phyloP scores from a whole-genome alignment of 139 green algal genomes.

The Pseudopediastrum boryanum region DNA sequence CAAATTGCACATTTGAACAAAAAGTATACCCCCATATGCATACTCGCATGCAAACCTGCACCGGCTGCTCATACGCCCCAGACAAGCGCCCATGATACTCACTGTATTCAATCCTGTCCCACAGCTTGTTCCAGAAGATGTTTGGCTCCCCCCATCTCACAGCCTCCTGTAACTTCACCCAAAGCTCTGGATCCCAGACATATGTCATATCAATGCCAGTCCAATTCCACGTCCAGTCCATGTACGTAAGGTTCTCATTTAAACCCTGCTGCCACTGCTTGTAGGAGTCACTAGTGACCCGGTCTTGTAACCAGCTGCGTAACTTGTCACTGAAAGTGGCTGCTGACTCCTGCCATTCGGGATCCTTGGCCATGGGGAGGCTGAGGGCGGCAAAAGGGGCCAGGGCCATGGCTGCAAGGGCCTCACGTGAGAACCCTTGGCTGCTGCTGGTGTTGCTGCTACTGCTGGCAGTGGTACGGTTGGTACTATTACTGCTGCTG shows the following conservation, averaged over 20 bases:
- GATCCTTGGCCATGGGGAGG: constrained; percentile 26
- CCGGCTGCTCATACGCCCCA: too few species aligned
- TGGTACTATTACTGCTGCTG: constrained; percentile 7
- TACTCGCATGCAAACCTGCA: too few species aligned
- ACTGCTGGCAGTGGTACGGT: constrained; percentile 22
- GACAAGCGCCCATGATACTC: constrained; percentile 37
- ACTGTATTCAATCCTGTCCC: constrained; percentile 60
- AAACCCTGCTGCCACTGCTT: constrained; percentile 25
- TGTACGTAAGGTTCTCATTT: constrained; percentile 45
- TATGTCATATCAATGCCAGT: constrained; percentile 54
- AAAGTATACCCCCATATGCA: too few species aligned
- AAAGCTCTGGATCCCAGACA: constrained; percentile 67
- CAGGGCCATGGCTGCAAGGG: constrained; percentile 68
- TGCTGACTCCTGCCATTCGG: constrained; percentile 6
- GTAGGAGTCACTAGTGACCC: constrained; percentile 5
- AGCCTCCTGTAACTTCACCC: constrained; percentile 54
- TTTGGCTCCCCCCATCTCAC: constrained; percentile 48
- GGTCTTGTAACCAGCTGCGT: constrained; percentile 6
- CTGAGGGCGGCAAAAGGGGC: constrained; percentile 58
- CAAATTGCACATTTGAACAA: too few species aligned
- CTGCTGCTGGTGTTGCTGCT: constrained; percentile 12
- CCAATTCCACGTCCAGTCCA: constrained; percentile 56
- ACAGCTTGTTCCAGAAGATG: constrained; percentile 58
- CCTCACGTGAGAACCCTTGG: background rate
- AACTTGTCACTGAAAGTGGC: constrained; percentile 23